phyloP scores from a whole-genome alignment of 352 stramenopile species.

The Phytophthora tubulina region DNA sequence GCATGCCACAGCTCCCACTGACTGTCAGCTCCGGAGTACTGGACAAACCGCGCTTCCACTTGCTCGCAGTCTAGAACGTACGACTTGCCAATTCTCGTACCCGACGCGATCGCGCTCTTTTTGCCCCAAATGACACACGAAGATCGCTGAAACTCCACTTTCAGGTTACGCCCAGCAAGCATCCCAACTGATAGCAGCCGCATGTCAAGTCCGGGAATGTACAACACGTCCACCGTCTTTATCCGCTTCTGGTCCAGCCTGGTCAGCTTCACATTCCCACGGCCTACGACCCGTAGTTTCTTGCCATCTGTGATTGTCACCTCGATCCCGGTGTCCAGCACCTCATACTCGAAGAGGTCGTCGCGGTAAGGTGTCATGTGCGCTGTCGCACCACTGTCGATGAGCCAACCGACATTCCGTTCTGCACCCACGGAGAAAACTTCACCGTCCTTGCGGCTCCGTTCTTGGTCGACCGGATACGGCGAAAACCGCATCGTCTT shows the following conservation, averaged over 20 bases:
- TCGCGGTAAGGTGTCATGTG: constrained; percentile 17
- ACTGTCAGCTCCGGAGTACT: constrained; percentile 21
- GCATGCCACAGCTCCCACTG: constrained; percentile 40
- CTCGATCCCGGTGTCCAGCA: constrained; percentile 1
- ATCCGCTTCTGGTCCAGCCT: neutral
- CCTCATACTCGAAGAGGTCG: constrained; percentile 6
- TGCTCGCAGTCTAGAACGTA: constrained; percentile 29
- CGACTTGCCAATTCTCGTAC: constrained; percentile 17
- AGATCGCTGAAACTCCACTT: constrained; percentile 26
- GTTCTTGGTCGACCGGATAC: too few species aligned
- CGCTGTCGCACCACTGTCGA: constrained; percentile 27
- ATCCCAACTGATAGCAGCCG: neutral
- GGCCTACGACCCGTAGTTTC: constrained; percentile 8
- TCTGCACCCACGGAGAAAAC: neutral
- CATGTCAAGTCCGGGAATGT: constrained; percentile 36
- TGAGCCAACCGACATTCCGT: constrained; percentile 21
- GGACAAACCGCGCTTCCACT: constrained; percentile 22
- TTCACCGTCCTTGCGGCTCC: too few species aligned
- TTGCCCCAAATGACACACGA: constrained; percentile 22
- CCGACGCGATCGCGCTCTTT: neutral
- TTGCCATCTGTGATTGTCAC: constrained; percentile 25
- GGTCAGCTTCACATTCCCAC: constrained; percentile 13
- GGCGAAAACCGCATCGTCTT: too few species aligned
- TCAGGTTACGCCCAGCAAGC: constrained; percentile 13
- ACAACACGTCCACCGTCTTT: constrained; percentile 16